Evolutionary conservation across 768 basidiomycete genomes (phyloP), one percentile per base, ranked within the genome.

Genomic region (Sporobolomyces roseus): DNA sequence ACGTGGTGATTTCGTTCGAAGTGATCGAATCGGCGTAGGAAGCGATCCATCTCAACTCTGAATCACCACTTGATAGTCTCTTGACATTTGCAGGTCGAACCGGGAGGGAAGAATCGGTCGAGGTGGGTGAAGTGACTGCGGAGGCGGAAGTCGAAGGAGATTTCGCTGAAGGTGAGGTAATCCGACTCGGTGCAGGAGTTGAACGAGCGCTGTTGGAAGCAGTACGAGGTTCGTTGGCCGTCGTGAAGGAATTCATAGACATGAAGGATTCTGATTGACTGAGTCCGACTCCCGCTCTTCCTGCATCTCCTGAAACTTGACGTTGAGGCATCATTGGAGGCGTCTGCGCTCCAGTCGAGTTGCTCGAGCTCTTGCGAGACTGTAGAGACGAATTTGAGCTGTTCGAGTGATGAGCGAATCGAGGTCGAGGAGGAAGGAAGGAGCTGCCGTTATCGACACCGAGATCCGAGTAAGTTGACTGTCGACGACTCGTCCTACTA

Each of bases 31-130:
- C 70, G 62, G 59, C 71, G 60, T 72, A 72, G 19, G 60, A 25
- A 8, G 71, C 66, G 54, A 72, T 72, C 48, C 64, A 56, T 13
- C 63, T 51, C 52, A 72, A 49, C 33, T 72, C 71, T 12, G 62
- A 64, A 30, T 69, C 68, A 29, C 46, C 59, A 30, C 51, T 69
- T 36, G 68, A 69, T 16, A 64, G 27, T 27, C 68, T 58, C n/a
- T 69, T 54, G 17, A 43, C 16, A 13, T 25, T 25, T 21, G 32
- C 49, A 0, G 64, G 61, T 23, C 53, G 60, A 7, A 35, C 19
- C 5, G 56, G 56, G 12, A 58, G 12, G 5, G 33, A 8, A 7
- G 52, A 55, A 3, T 36, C 56, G 56, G 8, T 29, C 25, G 8
- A 16, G 25, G 33, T n/a, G 35, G n/a, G n/a, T n/a, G n/a, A n/a